A percentile compares a stretch with the other conserved stretches of the same genome.
Conservation (phyloP, 306 rosid genomes). For the Crataegus laevigata region DNA sequence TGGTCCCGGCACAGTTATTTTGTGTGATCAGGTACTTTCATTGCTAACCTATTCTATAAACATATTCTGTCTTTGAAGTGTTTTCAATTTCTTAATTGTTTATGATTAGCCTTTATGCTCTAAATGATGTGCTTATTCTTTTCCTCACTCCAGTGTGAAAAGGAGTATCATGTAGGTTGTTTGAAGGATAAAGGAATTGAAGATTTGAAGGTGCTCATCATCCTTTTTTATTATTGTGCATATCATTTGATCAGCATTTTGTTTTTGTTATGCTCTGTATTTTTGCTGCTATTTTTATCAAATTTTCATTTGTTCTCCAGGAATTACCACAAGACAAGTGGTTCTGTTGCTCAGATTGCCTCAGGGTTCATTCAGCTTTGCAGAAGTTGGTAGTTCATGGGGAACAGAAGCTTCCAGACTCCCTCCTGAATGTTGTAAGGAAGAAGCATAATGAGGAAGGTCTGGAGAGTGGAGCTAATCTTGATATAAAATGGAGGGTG, state of each 20-base stretch:
- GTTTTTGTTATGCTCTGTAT: background rate
- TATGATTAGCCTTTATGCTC: background rate
- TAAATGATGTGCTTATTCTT: background rate
- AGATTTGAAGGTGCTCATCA: slow-evolving; percentile 42
- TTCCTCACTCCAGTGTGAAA: slow-evolving; percentile 54
- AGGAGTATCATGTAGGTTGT: slow-evolving; percentile 75
- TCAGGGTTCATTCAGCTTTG: slow-evolving; percentile 31
- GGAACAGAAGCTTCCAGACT: slow-evolving; percentile 43
- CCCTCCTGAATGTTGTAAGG: slow-evolving; percentile 31
- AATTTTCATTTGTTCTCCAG: slow-evolving; percentile 27
- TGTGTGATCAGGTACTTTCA: slow-evolving; percentile 74
- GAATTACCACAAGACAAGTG: slow-evolving; percentile 64
- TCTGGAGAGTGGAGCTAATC: slow-evolving; percentile 8
- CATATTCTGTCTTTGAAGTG: background rate
- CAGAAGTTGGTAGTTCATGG: slow-evolving; percentile 44
- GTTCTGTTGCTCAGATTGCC: slow-evolving; percentile 62
- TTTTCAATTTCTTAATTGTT: background rate
- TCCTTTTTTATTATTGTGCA: background rate
- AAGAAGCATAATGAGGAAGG: slow-evolving; percentile 41
- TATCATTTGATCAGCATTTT: background rate
- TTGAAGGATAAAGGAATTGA: slow-evolving; percentile 56
- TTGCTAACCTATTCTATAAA: background rate
- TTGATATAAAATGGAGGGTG: slow-evolving; percentile 71
- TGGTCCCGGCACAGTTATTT: slow-evolving; percentile 62
- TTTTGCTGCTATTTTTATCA: background rate